Conservation (phyloP, 2,329 filamentous ascomycete species). For the Neurospora sp. region DNA sequence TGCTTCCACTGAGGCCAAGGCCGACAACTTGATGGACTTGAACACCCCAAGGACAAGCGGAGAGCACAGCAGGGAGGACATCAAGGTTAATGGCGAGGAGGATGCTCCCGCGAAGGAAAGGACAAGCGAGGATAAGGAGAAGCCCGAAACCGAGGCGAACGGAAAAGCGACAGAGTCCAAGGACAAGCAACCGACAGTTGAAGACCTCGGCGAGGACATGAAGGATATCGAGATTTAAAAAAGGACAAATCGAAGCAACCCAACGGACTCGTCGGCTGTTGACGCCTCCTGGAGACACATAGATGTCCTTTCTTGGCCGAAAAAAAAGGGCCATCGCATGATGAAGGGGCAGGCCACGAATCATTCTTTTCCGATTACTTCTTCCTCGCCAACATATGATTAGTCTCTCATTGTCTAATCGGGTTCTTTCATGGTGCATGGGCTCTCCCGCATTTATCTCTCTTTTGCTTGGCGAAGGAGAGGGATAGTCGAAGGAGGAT, state of each 20-base stretch:
- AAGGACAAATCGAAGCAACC: neutral
- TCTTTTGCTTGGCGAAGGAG: neutral
- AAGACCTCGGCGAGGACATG: constrained; percentile 39
- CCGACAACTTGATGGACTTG: constrained; percentile 45
- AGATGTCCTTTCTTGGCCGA: neutral
- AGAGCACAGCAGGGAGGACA: constrained; percentile 26
- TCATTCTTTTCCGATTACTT: neutral
- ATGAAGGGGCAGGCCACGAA: neutral
- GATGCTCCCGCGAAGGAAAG: neutral
- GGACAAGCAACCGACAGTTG: constrained; percentile 32
- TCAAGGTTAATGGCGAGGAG: neutral
- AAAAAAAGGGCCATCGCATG: neutral
- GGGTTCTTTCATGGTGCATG: neutral
- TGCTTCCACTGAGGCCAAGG: constrained; percentile 24
- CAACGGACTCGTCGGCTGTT: constrained; percentile 2
- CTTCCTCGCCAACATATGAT: neutral
- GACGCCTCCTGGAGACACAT: neutral
- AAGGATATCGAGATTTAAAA: constrained; percentile 52
- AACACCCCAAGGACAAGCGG: constrained; percentile 41
- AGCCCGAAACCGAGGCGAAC: constrained; percentile 29
- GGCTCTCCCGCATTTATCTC: neutral
- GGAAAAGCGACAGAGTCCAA: constrained; percentile 19
- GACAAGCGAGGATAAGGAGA: constrained; percentile 6
- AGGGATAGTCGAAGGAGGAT: neutral
- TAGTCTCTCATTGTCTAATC: neutral